Base-by-base conservation (phyloP, 768 basidiomycete genomes). In the Leccinellum albellum region DNA sequence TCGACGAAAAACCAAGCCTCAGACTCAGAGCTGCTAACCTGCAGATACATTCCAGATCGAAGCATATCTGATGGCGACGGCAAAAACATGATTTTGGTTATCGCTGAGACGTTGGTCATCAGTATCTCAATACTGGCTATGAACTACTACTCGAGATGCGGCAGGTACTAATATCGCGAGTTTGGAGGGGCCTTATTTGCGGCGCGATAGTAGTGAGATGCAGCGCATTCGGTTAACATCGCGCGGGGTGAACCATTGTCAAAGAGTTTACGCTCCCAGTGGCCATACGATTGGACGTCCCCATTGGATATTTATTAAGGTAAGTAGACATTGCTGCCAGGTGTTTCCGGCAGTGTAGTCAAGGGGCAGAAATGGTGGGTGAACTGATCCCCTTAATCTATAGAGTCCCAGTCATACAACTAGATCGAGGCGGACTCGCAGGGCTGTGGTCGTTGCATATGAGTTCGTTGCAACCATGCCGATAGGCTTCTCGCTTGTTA, bases 401-500 rank as follows among this genome's bases (percentile, higher is more conserved):
- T 31, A 17, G 15, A 46, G 31, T n/a, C 2, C n/a, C 13, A 26
- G n/a, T 6, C 37, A 40, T n/a, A 40, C n/a, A 40, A n/a, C n/a
- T 40, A 4, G n/a, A 9, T 40, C 37, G 35, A 17, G 17, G 35
- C 35, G 4, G 35, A 37, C 17, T 35, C 33, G 33, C 33, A n/a
- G 17, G 35, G 17, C 35, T 37, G 35, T 35, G 17, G 4, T 23
- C 29, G 14, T 28, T 6, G 37, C 6, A 3, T 6, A 31, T 31
- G 7, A 6, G 28, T 14, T 15, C n/a, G 23, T 26, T 47, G 20
- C 45, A 26, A 51, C 40, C 13, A 48, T 60, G 58, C 44, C 50
- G 53, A 60, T 40, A 59, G 7, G 33, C 14, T 1, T 26, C 28
- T 50, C 60, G 54, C 46, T 40, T 60, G 37, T 45, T 32, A 52